Evolutionary conservation across 495 filamentous ascomycete species (phyloP), one percentile per base, ranked within the genome.

Genomic region (Podospora australis): DNA sequence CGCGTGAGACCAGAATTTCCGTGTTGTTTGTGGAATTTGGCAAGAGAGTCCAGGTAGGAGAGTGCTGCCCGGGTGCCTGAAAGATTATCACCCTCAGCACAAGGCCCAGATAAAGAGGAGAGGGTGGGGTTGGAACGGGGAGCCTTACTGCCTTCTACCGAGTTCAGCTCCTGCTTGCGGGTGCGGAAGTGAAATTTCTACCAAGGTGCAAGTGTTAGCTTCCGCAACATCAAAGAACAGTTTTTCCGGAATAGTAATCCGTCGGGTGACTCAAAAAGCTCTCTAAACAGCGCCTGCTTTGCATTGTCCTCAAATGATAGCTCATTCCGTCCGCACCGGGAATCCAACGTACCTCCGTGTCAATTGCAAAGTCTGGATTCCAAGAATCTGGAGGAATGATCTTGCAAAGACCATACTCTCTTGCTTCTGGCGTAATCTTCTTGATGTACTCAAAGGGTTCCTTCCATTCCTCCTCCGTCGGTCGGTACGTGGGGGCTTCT

Each of bases 101-200:
- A 29, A 28, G 23, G 32, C 14, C 35, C 44, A 6, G 9, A 22
- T 25, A 30, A 17, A 39, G 22, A 16, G 19, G 19, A 25, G 53
- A 52, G 52, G 42, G 28, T 44, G 44, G 35, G 32, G 28, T 28
- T 49, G 45, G 55, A 46, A 60, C 54, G 52, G 60, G 54, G 54
- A 63, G 55, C 72, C 85, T 78, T 82, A 92, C 90, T 90, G 78
- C 92, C 92, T 84, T 99, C 92, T 42, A 96, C 88, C 13, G 90
- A 96, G 64, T 97, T 99, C 40, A 99, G 78, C 63, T 99, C 92
- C 69, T 97, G 94, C 64, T 90, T 88, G 65, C 92, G 80, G 6
- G 92, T 99, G 46, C 88, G 83, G 67, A 99, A 99, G 64, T 96
- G 92, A 61, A 99, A 99, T 63, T 81, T 82, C 92, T 97, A 56